Conservation (phyloP, 2,329 filamentous ascomycete genomes). For the Venturiaceae sp. region DNA sequence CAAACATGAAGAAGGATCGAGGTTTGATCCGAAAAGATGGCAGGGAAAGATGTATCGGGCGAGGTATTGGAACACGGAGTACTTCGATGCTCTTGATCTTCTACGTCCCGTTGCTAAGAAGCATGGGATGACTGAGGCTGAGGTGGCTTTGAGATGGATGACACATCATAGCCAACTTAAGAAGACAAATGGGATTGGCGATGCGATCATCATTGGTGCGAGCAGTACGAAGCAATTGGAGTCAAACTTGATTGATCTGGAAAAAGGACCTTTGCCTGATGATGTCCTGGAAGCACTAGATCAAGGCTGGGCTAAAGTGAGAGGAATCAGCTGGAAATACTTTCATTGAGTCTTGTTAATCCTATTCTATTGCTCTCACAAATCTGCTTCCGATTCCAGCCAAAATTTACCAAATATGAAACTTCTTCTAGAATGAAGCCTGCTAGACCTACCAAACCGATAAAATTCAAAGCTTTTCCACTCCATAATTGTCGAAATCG, state of each 20-base stretch:
- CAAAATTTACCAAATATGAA: too few species aligned
- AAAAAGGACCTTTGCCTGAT: constrained; percentile 57
- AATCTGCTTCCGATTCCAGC: too few species aligned
- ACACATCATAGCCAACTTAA: constrained; percentile 31
- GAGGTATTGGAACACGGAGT: constrained; percentile 31
- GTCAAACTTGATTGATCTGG: constrained; percentile 6
- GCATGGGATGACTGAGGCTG: constrained; percentile 30
- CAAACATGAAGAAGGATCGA: constrained; percentile 29
- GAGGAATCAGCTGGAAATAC: not conserved
- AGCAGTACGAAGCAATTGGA: constrained; percentile 9
- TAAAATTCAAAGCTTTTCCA: too few species aligned
- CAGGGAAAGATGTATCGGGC: constrained; percentile 27
- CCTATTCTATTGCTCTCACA: too few species aligned
- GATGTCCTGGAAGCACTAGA: constrained; percentile 71
- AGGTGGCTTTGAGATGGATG: constrained; percentile 37
- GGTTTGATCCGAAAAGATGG: constrained; percentile 29
- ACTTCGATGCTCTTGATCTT: constrained; percentile 34
- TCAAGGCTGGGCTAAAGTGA: constrained; percentile 52
- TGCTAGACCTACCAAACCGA: too few species aligned
- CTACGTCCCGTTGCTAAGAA: constrained; percentile 26
- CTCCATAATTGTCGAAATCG: too few species aligned
- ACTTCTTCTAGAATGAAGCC: too few species aligned
- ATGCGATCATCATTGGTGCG: constrained; percentile 10
- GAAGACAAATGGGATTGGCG: constrained; percentile 19
- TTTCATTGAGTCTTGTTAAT: not conserved